phyloP scores from a whole-genome alignment of 768 basidiomycete genomes.

The Gymnopilus dilepis region DNA sequence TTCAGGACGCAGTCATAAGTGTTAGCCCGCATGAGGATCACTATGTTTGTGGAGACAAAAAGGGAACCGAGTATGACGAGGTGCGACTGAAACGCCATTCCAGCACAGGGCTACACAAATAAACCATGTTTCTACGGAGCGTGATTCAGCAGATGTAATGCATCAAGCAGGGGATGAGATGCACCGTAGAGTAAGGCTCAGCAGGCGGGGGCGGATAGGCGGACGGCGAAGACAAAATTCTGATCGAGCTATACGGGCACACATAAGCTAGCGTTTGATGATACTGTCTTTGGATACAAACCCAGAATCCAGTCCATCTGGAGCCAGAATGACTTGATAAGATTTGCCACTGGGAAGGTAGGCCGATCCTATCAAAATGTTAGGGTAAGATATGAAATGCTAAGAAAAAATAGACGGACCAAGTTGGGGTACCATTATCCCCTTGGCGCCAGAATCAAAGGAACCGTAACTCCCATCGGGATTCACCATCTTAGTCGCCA shows the following conservation, averaged over 20 bases:
- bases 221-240: constrained; percentile 38
- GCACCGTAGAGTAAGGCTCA: constrained; percentile 23
- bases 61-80: too few relatives aligned
- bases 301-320: constrained; percentile 41
- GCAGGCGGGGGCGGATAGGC: constrained; percentile 20
- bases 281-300: constrained; percentile 19
- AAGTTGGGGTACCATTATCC: constrained; percentile 69
- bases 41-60: too few relatives aligned
- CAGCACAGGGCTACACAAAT: too few relatives aligned
- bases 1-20: too few relatives aligned
- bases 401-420: constrained; percentile 39
- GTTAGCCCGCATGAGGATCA: too few relatives aligned
- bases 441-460: constrained; percentile 67
- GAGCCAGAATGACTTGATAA: constrained; percentile 42
- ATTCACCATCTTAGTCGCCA: constrained; percentile 70
- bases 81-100: too few relatives aligned
- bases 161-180: neutral
- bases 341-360: constrained; percentile 46
- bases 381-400: neutral
- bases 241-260: constrained; percentile 21
- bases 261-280: neutral
- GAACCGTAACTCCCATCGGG: constrained; percentile 67
- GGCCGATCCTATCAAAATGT: constrained; percentile 32
- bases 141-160: neutral
- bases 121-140: neutral